phyloP scores from a whole-genome alignment of 2,329 filamentous ascomycete genomes.

The Laburnicola sp. region DNA sequence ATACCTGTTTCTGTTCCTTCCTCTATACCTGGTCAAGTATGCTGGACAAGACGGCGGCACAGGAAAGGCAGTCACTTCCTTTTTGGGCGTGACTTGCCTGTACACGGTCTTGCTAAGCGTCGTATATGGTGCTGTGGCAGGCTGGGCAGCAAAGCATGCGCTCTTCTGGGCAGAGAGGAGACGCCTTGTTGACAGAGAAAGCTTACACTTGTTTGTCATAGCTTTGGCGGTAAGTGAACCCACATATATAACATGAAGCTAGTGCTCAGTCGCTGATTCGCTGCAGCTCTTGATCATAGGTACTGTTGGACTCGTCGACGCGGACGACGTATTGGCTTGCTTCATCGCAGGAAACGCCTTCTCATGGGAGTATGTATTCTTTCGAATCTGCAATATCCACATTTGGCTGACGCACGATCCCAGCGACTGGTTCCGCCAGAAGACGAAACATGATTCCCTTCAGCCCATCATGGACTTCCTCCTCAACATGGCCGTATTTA shows the following conservation, averaged over 20 bases:
- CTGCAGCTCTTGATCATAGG: constrained; percentile 72
- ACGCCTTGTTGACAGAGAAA: constrained; percentile 78
- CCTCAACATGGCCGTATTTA: constrained; percentile 79
- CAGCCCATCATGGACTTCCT: constrained; percentile 91
- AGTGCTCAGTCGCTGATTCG: not conserved
- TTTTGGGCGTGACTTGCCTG: constrained; percentile 79
- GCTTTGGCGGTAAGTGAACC: constrained; percentile 64
- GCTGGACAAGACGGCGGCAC: constrained; percentile 55
- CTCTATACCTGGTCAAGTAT: constrained; percentile 78
- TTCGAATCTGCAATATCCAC: too few species aligned
- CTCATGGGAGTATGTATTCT: constrained; percentile 67
- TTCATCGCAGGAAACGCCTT: constrained; percentile 87
- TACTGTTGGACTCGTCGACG: constrained; percentile 79
- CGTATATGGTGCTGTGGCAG: constrained; percentile 71
- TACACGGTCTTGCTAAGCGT: constrained; percentile 77
- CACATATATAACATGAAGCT: not conserved
- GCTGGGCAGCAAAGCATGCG: constrained; percentile 75
- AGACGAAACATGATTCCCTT: constrained; percentile 81
- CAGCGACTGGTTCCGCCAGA: constrained; percentile 79
- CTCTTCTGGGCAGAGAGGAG: constrained; percentile 78
- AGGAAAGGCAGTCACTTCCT: constrained; percentile 68
- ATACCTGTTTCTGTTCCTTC: constrained; percentile 83
- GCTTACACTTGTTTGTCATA: constrained; percentile 82
- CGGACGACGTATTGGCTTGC: constrained; percentile 82
- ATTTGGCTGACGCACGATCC: too few species aligned